Percentiles rank a stretch among this genome's conserved stretches.
phyloP scores from a whole-genome alignment of 2,329 filamentous ascomycete genomes.

The Chaetomiaceae sp. region DNA sequence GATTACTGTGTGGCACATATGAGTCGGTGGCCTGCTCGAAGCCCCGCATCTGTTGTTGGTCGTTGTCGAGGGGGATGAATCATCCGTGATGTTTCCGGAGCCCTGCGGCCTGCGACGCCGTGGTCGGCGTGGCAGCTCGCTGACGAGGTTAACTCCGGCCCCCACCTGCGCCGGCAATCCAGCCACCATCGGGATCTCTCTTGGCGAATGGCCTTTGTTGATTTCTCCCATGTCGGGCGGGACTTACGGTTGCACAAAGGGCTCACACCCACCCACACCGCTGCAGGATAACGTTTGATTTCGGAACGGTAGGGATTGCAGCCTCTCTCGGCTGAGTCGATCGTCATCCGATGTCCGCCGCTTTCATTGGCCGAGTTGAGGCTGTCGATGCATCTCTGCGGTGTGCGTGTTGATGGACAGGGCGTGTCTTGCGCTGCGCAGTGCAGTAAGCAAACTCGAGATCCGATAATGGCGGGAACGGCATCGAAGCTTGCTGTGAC shows the following conservation, averaged over 20 bases:
- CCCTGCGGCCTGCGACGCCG: no score
- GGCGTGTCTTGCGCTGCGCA: no score
- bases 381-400: background rate
- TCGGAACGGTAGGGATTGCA: background rate
- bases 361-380: background rate
- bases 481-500: no score
- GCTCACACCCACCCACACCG: background rate
- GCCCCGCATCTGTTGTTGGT: no score
- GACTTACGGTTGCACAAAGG: no score
- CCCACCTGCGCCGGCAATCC: no score
- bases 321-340: slow-evolving; percentile 4
- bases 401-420: no score
- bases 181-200: background rate
- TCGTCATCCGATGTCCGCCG: background rate
- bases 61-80: background rate
- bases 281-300: no score
- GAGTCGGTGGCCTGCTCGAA: no score
- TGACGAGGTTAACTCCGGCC: slow-evolving; percentile 8
- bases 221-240: no score
- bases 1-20: no score
- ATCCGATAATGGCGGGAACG: no score
- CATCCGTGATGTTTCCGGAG: background rate
- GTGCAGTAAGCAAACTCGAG: background rate
- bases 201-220: background rate
- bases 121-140: background rate